Conservation (phyloP, 805 yeast genomes). For the Metschnikowia lochheadii region DNA sequence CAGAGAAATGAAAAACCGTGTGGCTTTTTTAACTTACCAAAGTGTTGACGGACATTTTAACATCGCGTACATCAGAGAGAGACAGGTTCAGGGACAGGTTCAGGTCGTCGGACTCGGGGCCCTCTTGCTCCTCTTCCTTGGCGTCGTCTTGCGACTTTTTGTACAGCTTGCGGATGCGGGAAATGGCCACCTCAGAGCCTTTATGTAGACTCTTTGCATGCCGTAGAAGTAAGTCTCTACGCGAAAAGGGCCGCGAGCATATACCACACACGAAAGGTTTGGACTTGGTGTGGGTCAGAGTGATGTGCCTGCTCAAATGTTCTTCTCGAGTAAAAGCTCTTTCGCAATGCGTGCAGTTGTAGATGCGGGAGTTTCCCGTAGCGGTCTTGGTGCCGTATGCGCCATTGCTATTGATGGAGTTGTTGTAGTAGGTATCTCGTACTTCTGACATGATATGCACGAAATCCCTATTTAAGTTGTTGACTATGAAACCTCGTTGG, state of each 20-base stretch:
- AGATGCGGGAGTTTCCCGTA: slow-evolving; percentile 41
- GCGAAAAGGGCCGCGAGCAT: slow-evolving; percentile 40
- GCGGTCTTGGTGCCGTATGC: slow-evolving; percentile 40
- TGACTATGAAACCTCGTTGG: background rate
- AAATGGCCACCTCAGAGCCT: slow-evolving; percentile 42
- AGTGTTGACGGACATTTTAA: slow-evolving; percentile 42
- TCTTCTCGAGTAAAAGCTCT: slow-evolving; percentile 47
- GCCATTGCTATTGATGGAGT: slow-evolving; percentile 13
- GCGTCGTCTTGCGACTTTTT: slow-evolving; percentile 16
- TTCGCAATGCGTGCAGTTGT: slow-evolving; percentile 38
- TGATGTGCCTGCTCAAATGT: slow-evolving; percentile 40
- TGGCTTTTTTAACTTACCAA: slow-evolving; percentile 28
- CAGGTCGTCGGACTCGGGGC: slow-evolving; percentile 8
- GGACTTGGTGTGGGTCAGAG: slow-evolving; percentile 41
- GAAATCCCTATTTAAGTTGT: background rate
- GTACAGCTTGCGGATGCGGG: slow-evolving; percentile 38
- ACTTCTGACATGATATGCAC: slow-evolving; percentile 1
- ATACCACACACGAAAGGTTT: slow-evolving; percentile 44
- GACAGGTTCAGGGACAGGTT: slow-evolving; percentile 5
- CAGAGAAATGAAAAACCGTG: background rate
- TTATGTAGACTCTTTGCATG: slow-evolving; percentile 44
- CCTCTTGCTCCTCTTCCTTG: slow-evolving; percentile 10
- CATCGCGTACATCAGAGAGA: slow-evolving; percentile 27
- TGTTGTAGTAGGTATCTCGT: slow-evolving; percentile 7
- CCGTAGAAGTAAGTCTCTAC: slow-evolving; percentile 40